A percentile compares a stretch with the other conserved stretches of the same genome.
Conservation (phyloP, 441 rosid species). For the Rhodomyrtus psidioides region DNA sequence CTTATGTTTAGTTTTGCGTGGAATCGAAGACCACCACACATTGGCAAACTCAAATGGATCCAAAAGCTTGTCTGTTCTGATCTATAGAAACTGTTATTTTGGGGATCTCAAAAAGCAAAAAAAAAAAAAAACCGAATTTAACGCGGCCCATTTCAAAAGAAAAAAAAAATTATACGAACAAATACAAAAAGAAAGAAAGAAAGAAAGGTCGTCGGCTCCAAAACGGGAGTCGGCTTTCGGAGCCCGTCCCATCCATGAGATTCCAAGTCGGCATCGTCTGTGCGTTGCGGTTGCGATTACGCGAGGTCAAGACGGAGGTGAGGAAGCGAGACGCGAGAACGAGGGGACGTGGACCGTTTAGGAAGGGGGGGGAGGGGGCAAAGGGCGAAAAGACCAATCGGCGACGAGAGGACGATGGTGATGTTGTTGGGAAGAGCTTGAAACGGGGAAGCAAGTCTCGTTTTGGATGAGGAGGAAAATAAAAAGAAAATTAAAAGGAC, state of each 20-base stretch:
- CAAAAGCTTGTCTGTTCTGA: not conserved
- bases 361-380: too few relatives aligned
- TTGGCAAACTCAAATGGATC: not conserved
- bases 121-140: too few relatives aligned
- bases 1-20: not conserved
- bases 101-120: too few relatives aligned
- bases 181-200: not conserved
- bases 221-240: not conserved
- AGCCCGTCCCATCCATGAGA: not conserved
- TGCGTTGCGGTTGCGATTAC: too few relatives aligned
- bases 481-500: not conserved
- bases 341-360: too few relatives aligned
- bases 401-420: not conserved
- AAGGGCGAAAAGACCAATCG: too few relatives aligned
- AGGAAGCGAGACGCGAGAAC: too few relatives aligned
- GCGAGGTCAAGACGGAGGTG: too few relatives aligned
- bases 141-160: not conserved
- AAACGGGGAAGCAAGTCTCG: not conserved
- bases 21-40: not conserved
- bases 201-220: not conserved
- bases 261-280: not conserved
- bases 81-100: not conserved
- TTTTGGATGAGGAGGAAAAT: not conserved
- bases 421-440: not conserved
- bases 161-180: not conserved